Base-by-base conservation (phyloP, 495 filamentous ascomycete species). In the Aspergillus kassunensis region DNA sequence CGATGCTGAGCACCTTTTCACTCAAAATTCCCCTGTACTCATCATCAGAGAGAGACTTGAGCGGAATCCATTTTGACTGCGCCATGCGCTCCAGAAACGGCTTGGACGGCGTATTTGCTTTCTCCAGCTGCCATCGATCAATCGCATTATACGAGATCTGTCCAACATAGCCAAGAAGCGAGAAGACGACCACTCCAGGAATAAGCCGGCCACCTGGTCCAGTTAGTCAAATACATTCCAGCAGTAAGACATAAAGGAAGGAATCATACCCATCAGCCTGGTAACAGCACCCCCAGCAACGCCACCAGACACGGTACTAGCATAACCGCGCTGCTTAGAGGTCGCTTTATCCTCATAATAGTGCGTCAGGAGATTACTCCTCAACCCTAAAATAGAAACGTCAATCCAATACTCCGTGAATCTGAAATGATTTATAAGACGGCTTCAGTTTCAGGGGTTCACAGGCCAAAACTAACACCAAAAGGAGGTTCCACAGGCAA, bases 41-140 rank as follows among this genome's bases (percentile, higher is more conserved):
- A 44, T 87, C 76, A 60, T 96, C 84, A 0, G 83, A 85, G 18
- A 98, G 66, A 11, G 73, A 74, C 45, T 79, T 89, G 51, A 97
- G 66, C 2, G 92, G 93, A 60, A 86, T 90, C 85, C 86, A 96
- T 72, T 83, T 88, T 10, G 85, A 88, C 39, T 78, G 71, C 1
- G 80, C 76, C 51, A 83, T 61, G 39, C 75, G 68, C 45, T 78
- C 68, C 50, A 74, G 58, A 34, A 80, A 61, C 15, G 72, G 70
- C 53, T 71, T 72, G 6, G 65, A 62, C 13, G 66, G 60, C 10
- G 49, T 62, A 44, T 65, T 59, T 51, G 63, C 61, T 57, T 60
- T 68, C 52, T 66, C 64, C 61, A 64, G 60, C 39, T 69, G 73
- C 69, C 74, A 72, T 57, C 56, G 50, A 56, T 85, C 79, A 33